Evolutionary conservation across 345 rosid genomes (phyloP), one percentile per base, ranked within the genome.

Genomic region (Odontarrhena argentea): DNA sequence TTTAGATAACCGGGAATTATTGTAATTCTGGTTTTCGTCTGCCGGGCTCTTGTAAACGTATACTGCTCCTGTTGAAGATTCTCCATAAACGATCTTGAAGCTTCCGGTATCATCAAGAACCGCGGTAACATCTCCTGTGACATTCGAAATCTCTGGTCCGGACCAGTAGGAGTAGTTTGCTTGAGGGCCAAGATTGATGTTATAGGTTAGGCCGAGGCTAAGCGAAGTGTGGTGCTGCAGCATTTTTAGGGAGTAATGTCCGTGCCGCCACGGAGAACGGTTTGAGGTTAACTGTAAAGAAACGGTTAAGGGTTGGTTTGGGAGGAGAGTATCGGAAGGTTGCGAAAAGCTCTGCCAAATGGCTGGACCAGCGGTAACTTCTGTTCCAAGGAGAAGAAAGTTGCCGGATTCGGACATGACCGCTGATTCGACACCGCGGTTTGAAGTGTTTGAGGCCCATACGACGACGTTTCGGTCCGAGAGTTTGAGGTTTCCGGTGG

Each of bases 141-240:
- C 90, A 55, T 93, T 89, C 0, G 98, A 93, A 44, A 93, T 86
- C 24, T 89, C 96, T 0, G 98, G 98, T 30, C 84, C 88, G 7
- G 78, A 69, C 97, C 98, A 89, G 68, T 93, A 93, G n/a, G 97
- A 84, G 69, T 81, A 85, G 71, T 92, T 92, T 48, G 78, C 76
- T 48, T 77, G 75, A 45, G 77, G 61, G 60, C 68, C 73, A 64
- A 71, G 76, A 34, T 74, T 62, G 55, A 74, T 74, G 68, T 49
- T 93, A 67, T 79, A 89, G 11, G 92, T 93, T 69, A 93, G 68
- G 12, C 85, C 94, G 45, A 93, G 91, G 81, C 80, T 87, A n/a
- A 93, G 63, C 3, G 98, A 93, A 45, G 88, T 86, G 11, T 88
- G 82, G 64, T 93, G 94, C 22, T 89, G 98, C 13, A 87, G 78